These are phyloP conservation scores for Trichomonas gallinae DNA, from an alignment of 208 protist genomes.

Conservation along the genomic window DNA sequence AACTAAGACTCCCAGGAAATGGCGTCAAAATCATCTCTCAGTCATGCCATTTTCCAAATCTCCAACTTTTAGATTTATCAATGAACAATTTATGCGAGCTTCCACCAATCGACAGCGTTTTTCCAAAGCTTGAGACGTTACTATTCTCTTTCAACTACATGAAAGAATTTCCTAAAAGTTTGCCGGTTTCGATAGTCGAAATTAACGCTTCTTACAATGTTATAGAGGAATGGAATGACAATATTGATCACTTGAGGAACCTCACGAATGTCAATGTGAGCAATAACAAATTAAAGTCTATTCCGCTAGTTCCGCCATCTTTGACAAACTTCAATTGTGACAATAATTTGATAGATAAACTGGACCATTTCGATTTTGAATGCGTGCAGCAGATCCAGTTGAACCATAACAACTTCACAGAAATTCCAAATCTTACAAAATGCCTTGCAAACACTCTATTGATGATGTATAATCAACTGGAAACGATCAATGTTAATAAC, in stretches of 20 bases:
- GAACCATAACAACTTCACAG: not conserved
- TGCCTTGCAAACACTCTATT: not conserved
- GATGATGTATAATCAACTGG: not conserved
- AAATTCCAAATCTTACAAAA: not conserved
- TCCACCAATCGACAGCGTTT: not conserved
- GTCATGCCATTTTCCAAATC: not conserved
- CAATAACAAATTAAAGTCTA: not conserved
- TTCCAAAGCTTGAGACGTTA: not conserved
- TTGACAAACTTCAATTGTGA: not conserved
- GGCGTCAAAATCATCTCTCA: not conserved
- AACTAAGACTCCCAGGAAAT: not conserved
- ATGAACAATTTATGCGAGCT: not conserved
- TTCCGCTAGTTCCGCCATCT: not conserved
- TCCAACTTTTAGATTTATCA: not conserved
- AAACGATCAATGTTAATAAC: not conserved
- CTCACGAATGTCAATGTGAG: not conserved
- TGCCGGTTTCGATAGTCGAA: not conserved
- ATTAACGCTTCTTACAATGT: not conserved
- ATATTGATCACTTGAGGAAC: not conserved
- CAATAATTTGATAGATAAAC: not conserved
- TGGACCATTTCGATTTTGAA: not conserved
- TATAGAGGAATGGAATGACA: not conserved
- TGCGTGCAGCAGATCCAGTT: not conserved
- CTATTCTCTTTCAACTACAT: not conserved
- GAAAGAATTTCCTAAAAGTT: not conserved